phyloP scores from a whole-genome alignment of 1,139 yeast species.

The Hanseniaspora gamundiae region DNA sequence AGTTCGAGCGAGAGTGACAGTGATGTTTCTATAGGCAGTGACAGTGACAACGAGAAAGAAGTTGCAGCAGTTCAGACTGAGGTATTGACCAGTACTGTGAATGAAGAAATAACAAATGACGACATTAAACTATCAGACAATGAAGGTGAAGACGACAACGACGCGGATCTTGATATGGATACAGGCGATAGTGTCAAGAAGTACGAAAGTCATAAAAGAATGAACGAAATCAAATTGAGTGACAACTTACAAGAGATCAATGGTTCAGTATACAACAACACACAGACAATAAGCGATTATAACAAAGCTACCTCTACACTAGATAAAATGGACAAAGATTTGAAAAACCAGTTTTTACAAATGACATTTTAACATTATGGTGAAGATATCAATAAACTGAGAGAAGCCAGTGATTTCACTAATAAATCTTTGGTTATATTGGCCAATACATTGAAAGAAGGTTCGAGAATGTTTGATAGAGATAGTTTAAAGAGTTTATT shows the following conservation, averaged over 20 bases:
- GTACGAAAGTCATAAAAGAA: slow-evolving; percentile 2
- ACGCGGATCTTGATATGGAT: slow-evolving; percentile 12
- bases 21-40: slow-evolving; percentile 19
- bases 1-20: slow-evolving; percentile 30
- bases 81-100: too few species aligned
- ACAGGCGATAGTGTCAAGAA: not conserved
- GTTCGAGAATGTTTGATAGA: slow-evolving; percentile 53
- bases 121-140: slow-evolving; percentile 32
- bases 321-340: slow-evolving; percentile 12
- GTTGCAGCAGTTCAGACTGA: slow-evolving; percentile 9
- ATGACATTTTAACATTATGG: slow-evolving; percentile 49
- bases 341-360: slow-evolving; percentile 42
- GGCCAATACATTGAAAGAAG: slow-evolving; percentile 56
- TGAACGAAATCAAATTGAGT: slow-evolving; percentile 4
- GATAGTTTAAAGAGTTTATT: slow-evolving; percentile 35
- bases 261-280: slow-evolving; percentile 2
- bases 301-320: slow-evolving; percentile 7
- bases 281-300: not conserved
- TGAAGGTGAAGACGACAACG: slow-evolving; percentile 25
- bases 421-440: slow-evolving; percentile 46
- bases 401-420: slow-evolving; percentile 54
- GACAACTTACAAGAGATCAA: slow-evolving; percentile 4
- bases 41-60: slow-evolving; percentile 11
- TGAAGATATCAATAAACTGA: slow-evolving; percentile 49
- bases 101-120: slow-evolving; percentile 14